phyloP scores from a whole-genome alignment of 78 protist species.

The Emiliania huxleyi region DNA sequence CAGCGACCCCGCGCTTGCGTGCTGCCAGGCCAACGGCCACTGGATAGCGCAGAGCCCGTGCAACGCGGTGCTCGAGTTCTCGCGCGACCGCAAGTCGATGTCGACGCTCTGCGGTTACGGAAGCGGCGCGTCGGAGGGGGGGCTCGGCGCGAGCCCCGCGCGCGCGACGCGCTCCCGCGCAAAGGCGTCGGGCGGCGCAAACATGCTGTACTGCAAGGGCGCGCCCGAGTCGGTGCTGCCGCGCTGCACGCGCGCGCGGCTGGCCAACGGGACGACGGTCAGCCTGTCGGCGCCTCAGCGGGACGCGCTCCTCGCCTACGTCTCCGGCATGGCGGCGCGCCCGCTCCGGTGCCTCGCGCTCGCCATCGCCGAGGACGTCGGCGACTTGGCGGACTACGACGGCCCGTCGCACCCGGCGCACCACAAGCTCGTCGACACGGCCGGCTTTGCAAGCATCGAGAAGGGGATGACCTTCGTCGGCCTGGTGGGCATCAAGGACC shows the following conservation, averaged over 20 bases:
- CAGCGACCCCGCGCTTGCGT: neutral
- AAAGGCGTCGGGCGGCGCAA: neutral
- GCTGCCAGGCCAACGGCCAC: neutral
- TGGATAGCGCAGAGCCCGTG: neutral
- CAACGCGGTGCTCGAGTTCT: slow-evolving; percentile 65
- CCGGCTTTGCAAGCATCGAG: slow-evolving; percentile 37
- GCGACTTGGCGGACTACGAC: neutral
- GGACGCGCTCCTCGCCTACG: neutral
- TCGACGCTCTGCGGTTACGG: neutral
- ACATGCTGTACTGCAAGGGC: slow-evolving; percentile 59
- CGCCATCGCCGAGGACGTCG: neutral
- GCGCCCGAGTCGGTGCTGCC: slow-evolving; percentile 66
- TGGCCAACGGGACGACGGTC: neutral
- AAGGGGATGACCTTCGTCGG: slow-evolving; percentile 66
- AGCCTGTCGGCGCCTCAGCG: neutral
- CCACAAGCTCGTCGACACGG: slow-evolving; percentile 17
- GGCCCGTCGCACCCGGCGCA: slow-evolving; percentile 17
- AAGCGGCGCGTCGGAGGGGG: neutral
- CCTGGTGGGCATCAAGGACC: slow-evolving; percentile 75
- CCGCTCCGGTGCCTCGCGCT: slow-evolving; percentile 11
- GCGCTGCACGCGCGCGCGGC: slow-evolving; percentile 55
- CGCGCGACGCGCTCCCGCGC: neutral
- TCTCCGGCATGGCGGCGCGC: slow-evolving; percentile 16
- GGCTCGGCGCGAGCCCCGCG: neutral
- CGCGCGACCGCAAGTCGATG: slow-evolving; percentile 76